phyloP scores from a whole-genome alignment of 2,329 filamentous ascomycete species.

The Trichoderma atroviride region DNA sequence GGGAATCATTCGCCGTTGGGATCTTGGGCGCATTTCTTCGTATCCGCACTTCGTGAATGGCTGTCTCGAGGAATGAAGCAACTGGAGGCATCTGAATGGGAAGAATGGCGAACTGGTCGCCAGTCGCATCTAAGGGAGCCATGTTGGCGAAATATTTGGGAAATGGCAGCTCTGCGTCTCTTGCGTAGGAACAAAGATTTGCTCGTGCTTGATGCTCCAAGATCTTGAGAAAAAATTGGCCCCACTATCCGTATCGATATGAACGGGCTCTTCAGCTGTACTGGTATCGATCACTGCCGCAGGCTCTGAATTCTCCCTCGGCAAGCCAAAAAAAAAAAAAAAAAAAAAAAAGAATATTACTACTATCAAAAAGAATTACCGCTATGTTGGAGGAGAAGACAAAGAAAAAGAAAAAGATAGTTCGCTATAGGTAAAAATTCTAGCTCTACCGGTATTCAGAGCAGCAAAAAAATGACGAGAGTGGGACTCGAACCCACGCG shows the following conservation, averaged over 20 bases:
- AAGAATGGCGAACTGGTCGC: conserved; percentile 67
- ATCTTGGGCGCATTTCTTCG: conserved; percentile 80
- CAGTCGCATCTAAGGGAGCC: conserved; percentile 33
- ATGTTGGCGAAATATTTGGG: conserved; percentile 31
- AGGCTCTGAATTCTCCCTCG: background rate
- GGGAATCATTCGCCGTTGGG: conserved; percentile 70
- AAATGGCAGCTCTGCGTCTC: background rate
- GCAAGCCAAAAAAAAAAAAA: background rate
- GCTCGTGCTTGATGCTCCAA: background rate
- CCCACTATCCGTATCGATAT: conserved; percentile 20
- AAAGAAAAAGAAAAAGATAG: too few species aligned
- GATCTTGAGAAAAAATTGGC: conserved; percentile 21
- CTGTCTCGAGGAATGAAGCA: conserved; percentile 62
- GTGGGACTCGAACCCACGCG: conserved; percentile 30
- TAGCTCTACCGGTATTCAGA: background rate
- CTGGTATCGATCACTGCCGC: background rate
- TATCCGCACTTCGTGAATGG: conserved; percentile 83
- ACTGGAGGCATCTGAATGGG: conserved; percentile 66
- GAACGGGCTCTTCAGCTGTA: background rate
- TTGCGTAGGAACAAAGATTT: conserved; percentile 4
- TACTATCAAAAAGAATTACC: background rate
- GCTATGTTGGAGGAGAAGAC: too few species aligned
- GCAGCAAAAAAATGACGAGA: conserved; percentile 28
- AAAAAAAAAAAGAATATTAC: background rate
- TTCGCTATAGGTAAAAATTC: too few species aligned